Evolutionary conservation across 208 protist species (phyloP), one percentile per base, ranked within the genome.

Genomic region (Trichomonas vaginalis): DNA sequence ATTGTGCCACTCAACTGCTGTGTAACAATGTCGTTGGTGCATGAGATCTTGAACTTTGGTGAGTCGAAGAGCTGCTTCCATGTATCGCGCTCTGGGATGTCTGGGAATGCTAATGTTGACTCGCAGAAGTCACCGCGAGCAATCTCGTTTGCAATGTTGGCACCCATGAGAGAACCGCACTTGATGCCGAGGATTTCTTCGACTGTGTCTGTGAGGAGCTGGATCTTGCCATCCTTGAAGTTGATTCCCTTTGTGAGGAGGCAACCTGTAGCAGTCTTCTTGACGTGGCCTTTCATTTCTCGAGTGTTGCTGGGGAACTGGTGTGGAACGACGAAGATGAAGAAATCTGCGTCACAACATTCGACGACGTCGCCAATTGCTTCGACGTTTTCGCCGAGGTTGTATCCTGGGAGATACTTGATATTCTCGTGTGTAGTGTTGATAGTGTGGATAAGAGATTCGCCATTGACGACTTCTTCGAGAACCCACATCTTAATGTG

Each of bases 381-480:
- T 9, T 96, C 23, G 37, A 96, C 80, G 86, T 96, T 96, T 9
- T 48, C 40, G 14, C 96, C 51, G 49, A 97, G 80, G 45, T 48
- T 95, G n/a, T 48, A 70, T 0, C 95, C 95, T 80, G 96, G 87
- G 3, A 97, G 56, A 49, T 97, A 97, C 86, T 97, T 97, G 9
- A 96, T 92, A 56, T 97, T 97, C 79, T 96, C 96, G 86, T 97
- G 95, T 42, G 2, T 47, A 39, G 6, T 39, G 80, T 97, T 97
- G 45, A 97, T 97, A 12, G 96, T 96, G 0, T 97, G 32, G 8
- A 96, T 96, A 27, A 97, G 95, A 12, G 56, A 86, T 96, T 96
- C 61, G 32, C 96, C 96, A 56, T 97, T 95, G 12, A 97, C 51
- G 45, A 95, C 61, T 95, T 97, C 96, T 39, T 97, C 96, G 83